A percentile compares a stretch with the other conserved stretches of the same genome.
These are phyloP conservation scores for Aspergillus avenaceus DNA, from an alignment of 495 filamentous ascomycete species.

Conservation along the genomic window DNA sequence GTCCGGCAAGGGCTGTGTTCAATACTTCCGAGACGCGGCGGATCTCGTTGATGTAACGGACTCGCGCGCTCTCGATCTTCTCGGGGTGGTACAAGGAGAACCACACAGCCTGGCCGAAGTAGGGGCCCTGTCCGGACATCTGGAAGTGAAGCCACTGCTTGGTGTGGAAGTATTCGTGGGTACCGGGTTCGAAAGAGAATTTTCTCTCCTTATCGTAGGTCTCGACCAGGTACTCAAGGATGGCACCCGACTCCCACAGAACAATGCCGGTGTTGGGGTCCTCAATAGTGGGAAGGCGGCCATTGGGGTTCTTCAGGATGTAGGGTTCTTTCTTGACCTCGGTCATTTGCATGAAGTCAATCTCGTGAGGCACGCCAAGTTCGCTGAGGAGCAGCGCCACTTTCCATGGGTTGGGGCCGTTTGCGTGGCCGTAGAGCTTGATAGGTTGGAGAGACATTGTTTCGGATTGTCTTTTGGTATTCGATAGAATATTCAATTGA, in stretches of 20 bases:
- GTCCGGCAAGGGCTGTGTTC: constrained; percentile 44
- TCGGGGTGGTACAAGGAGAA: constrained; percentile 54
- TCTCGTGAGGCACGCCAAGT: constrained; percentile 54
- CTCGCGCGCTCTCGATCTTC: constrained; percentile 51
- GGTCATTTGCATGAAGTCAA: constrained; percentile 33
- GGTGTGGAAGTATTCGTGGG: constrained; percentile 45
- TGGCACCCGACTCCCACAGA: constrained; percentile 72
- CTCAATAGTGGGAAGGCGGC: constrained; percentile 57
- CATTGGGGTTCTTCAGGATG: constrained; percentile 65
- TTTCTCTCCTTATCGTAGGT: constrained; percentile 63
- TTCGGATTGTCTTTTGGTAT: not conserved
- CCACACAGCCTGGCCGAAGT: constrained; percentile 58
- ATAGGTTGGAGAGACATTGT: constrained; percentile 44
- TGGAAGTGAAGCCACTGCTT: constrained; percentile 70
- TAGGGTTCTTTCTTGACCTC: constrained; percentile 57
- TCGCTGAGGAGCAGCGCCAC: constrained; percentile 60
- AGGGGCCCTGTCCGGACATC: constrained; percentile 64
- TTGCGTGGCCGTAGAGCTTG: constrained; percentile 33
- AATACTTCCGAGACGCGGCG: constrained; percentile 57
- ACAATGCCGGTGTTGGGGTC: constrained; percentile 65
- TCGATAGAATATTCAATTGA: too few relatives aligned
- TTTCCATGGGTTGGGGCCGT: constrained; percentile 63
- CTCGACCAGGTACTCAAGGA: constrained; percentile 66
- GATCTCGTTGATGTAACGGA: constrained; percentile 59
- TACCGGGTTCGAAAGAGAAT: constrained; percentile 49